A percentile compares a stretch with the other conserved stretches of the same genome.
These are phyloP conservation scores for Pezicula rhizophila DNA, from an alignment of 2,329 filamentous ascomycete genomes.

Conservation along the genomic window DNA sequence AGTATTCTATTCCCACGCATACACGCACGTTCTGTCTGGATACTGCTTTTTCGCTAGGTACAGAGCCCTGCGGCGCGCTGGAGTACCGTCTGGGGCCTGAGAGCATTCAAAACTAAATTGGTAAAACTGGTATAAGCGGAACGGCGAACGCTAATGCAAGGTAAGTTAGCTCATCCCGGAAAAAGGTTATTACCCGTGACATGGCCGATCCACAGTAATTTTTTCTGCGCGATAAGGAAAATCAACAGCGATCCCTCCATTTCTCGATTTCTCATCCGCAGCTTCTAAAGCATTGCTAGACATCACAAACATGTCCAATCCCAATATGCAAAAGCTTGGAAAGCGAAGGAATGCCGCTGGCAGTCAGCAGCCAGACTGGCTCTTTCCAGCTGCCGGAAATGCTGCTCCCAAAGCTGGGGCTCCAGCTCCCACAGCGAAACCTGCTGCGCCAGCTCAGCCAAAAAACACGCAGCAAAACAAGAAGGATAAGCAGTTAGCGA, in stretches of 20 bases:
- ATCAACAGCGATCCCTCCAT: neutral
- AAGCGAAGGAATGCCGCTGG: constrained; percentile 20
- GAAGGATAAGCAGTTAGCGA: constrained; percentile 15
- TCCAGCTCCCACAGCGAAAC: neutral
- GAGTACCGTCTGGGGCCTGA: no score
- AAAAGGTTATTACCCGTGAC: no score
- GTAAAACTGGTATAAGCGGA: no score
- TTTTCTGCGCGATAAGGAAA: neutral
- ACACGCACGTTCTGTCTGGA: no score
- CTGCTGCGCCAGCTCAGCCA: constrained; percentile 4
- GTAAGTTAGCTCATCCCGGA: no score
- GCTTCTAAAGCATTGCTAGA: neutral
- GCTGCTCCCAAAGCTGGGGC: constrained; percentile 4
- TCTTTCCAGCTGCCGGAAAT: constrained; percentile 22
- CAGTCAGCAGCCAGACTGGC: constrained; percentile 25
- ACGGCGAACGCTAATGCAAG: no score
- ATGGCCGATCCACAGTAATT: neutral
- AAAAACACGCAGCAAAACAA: constrained; percentile 23
- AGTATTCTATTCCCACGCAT: no score
- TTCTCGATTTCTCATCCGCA: neutral
- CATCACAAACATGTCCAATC: constrained; percentile 12
- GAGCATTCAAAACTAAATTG: no score
- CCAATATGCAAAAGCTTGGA: constrained; percentile 27
- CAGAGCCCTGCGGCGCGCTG: no score
- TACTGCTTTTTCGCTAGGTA: no score